These are phyloP conservation scores for Cunninghamia lanceolata DNA, from an alignment of 75 land plant species.

Conservation along the genomic window DNA sequence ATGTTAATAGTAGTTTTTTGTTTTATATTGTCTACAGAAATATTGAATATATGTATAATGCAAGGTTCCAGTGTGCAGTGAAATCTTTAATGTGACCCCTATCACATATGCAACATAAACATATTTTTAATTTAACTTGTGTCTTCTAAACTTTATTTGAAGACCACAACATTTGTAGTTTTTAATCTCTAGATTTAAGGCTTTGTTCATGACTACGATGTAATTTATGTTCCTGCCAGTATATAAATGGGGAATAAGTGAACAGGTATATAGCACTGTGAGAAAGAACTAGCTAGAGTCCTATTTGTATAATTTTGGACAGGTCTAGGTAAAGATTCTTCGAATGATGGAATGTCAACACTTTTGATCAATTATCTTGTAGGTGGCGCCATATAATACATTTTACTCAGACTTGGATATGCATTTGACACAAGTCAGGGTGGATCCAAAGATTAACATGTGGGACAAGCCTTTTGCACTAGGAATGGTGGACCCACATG, in stretches of 20 bases:
- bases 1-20: not conserved
- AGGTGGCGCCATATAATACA: slow-evolving; percentile 98
- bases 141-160: not conserved
- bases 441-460: slow-evolving; percentile 67
- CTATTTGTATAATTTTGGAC: not conserved
- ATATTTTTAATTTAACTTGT: too few relatives aligned
- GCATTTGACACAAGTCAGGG: slow-evolving; percentile 75
- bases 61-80: not conserved
- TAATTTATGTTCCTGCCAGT: not conserved
- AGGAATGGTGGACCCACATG: slow-evolving; percentile 95
- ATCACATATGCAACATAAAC: too few relatives aligned
- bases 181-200: not conserved
- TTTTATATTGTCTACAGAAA: not conserved
- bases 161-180: not conserved
- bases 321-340: not conserved
- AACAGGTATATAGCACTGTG: not conserved
- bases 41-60: not conserved
- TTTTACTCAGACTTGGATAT: slow-evolving; percentile 83
- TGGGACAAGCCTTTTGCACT: slow-evolving; percentile 88
- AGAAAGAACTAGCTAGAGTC: not conserved
- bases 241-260: not conserved
- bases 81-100: not conserved
- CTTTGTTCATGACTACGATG: not conserved
- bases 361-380: slow-evolving; percentile 3
- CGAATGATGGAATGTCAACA: not conserved